Percentiles rank a stretch among this genome's conserved stretches.
Evolutionary conservation across 345 rosid species (phyloP).

Genomic region (Sisymbrium irio): DNA sequence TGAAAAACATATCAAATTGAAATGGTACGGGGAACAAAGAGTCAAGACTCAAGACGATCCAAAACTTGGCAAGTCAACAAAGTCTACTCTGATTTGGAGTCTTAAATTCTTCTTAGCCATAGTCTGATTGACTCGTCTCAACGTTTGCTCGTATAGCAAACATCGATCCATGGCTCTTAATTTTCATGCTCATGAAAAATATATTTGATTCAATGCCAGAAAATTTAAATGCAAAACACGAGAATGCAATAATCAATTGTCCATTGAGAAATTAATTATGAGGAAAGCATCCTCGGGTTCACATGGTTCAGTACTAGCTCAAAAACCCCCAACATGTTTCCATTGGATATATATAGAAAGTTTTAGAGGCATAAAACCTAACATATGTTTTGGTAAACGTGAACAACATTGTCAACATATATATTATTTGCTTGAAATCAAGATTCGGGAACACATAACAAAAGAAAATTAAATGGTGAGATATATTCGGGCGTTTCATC

Average conservation of each 20-base stretch:
- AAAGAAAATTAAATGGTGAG: too few relatives aligned
- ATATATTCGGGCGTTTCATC: too few relatives aligned
- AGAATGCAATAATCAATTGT: too few relatives aligned
- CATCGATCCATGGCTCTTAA: neutral
- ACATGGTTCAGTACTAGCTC: neutral
- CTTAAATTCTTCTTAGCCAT: neutral
- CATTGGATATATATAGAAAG: neutral
- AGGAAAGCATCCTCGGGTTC: neutral
- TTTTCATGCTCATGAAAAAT: neutral
- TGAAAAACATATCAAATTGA: neutral
- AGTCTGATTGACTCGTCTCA: neutral
- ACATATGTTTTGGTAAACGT: neutral
- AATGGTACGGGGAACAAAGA: neutral
- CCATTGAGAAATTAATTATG: too few relatives aligned
- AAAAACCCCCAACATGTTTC: neutral
- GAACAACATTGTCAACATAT: neutral
- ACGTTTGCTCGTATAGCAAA: neutral
- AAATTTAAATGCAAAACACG: too few relatives aligned
- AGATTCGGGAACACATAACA: too few relatives aligned
- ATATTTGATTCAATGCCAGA: too few relatives aligned
- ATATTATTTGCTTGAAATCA: neutral
- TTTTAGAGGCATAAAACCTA: neutral
- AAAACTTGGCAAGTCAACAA: neutral
- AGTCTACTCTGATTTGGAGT: neutral
- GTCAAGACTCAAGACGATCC: neutral